Evolutionary conservation across 345 rosid species (phyloP).

Genomic region (Dimocarpus longan): DNA sequence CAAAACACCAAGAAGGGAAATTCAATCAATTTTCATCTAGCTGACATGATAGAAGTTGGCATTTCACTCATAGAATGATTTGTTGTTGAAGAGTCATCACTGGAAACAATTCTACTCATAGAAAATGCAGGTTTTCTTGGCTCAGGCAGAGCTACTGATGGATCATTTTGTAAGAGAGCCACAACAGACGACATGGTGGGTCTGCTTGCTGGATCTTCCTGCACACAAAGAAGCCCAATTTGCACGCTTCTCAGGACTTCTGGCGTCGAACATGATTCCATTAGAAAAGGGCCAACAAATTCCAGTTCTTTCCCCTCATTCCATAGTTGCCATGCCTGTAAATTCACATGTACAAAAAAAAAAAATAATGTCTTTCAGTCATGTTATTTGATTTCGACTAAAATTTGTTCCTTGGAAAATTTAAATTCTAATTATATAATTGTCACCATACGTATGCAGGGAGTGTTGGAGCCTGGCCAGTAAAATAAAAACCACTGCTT

Average conservation of each 20-base stretch:
- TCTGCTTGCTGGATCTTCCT: conserved; percentile 45
- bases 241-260: conserved; percentile 47
- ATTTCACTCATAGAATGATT: conserved; percentile 13
- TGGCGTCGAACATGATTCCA: conserved; percentile 26
- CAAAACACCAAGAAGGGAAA: no score
- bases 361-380: no score
- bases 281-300: conserved; percentile 33
- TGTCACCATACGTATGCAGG: conserved; percentile 15
- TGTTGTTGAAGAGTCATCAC: not conserved
- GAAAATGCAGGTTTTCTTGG: conserved; percentile 34
- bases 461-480: conserved; percentile 31
- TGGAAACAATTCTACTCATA: conserved; percentile 2
- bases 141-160: conserved; percentile 1
- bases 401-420: no score
- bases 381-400: not conserved
- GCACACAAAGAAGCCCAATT: conserved; percentile 51
- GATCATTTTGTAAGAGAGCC: conserved; percentile 39
- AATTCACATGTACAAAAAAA: not conserved
- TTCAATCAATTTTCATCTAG: no score
- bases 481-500: conserved; percentile 24
- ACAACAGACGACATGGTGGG: conserved; percentile 53
- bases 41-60: conserved; percentile 13
- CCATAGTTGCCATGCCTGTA: conserved; percentile 56
- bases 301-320: conserved; percentile 42
- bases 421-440: no score